A percentile compares a stretch with the other conserved stretches of the same genome.
Evolutionary conservation across 73 alveolate genomes (phyloP).

Genomic region (Paramecium sexaurelia): DNA sequence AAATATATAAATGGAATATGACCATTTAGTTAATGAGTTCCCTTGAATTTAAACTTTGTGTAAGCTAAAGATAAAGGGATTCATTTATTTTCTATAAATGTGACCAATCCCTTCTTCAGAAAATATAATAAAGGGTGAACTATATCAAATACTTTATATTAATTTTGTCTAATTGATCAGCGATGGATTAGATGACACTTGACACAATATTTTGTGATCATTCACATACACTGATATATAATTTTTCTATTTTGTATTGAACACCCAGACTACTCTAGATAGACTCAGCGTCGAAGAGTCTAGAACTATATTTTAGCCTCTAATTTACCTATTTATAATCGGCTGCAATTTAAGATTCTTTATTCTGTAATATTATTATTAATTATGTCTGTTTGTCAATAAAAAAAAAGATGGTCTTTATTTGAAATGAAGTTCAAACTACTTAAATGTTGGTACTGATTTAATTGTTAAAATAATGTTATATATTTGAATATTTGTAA

Average conservation of each 20-base stretch:
- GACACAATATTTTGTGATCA: not conserved
- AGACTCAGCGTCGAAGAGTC: slow-evolving; percentile 2
- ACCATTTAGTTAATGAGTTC: not conserved
- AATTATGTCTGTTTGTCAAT: not conserved
- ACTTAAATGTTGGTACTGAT: no score
- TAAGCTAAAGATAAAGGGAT: not conserved
- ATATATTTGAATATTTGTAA: no score
- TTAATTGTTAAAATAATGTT: no score
- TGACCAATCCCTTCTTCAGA: not conserved
- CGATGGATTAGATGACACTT: not conserved
- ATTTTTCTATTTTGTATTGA: not conserved
- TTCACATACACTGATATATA: not conserved
- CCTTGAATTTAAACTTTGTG: not conserved
- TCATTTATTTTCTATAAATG: not conserved
- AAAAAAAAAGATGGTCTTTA: not conserved
- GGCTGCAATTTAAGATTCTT: slow-evolving; percentile 25
- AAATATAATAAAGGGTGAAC: slow-evolving; percentile 14
- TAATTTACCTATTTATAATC: not conserved
- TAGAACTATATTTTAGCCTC: not conserved
- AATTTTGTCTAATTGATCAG: not conserved
- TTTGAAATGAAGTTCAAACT: not conserved
- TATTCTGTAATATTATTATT: not conserved
- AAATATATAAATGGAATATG: slow-evolving; percentile 77
- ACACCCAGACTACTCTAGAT: not conserved
- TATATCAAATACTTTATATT: not conserved